A percentile compares a stretch with the other conserved stretches of the same genome.
These are phyloP conservation scores for Paraurostyla sp. DNA, from an alignment of 73 alveolate species.

Conservation along the genomic window DNA sequence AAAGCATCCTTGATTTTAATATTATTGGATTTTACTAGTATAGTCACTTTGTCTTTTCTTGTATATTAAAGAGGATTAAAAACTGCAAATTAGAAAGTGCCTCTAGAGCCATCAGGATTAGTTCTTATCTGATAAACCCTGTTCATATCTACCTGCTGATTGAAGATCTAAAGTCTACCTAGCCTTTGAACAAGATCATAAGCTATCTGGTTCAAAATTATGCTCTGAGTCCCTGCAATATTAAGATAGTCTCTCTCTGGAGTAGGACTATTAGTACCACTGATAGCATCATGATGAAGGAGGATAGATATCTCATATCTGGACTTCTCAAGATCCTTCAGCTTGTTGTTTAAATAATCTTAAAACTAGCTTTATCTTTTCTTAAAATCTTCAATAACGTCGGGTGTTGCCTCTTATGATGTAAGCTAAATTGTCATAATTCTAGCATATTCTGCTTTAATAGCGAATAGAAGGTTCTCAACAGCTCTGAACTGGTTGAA, in stretches of 20 bases:
- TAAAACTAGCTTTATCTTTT: neutral
- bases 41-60: neutral
- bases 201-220: neutral
- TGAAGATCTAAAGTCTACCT: neutral
- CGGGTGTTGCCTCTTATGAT: neutral
- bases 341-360: neutral
- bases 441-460: conserved; percentile 9
- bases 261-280: conserved; percentile 70
- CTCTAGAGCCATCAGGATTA: conserved; percentile 7
- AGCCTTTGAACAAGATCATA: neutral
- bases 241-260: conserved; percentile 28
- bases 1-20: neutral
- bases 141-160: conserved; percentile 6
- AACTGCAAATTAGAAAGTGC: neutral
- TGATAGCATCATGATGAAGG: conserved; percentile 84
- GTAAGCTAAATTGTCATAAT: neutral
- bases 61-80: conserved; percentile 18
- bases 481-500: conserved; percentile 13
- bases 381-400: neutral
- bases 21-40: neutral
- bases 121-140: neutral
- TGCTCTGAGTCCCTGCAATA: neutral
- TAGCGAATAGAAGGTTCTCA: conserved; percentile 7
- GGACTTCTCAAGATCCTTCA: neutral
- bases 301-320: conserved; percentile 24